Conservation (phyloP, 495 filamentous ascomycete species). For the Hyaloscypha hepaticicola region DNA sequence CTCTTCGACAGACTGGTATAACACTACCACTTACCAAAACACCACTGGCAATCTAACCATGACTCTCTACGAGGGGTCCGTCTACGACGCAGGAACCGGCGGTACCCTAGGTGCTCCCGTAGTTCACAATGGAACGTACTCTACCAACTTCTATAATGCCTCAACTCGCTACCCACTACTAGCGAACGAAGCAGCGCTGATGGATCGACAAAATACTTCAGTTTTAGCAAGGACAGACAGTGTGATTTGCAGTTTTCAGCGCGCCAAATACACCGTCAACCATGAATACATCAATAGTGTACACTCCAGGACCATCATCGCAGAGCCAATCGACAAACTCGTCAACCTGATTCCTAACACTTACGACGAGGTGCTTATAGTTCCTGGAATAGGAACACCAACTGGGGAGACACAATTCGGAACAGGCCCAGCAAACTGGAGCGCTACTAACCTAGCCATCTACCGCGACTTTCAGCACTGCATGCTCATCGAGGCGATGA, state of each 20-base stretch:
- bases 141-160: slow-evolving; percentile 13
- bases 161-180: slow-evolving; percentile 14
- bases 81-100: slow-evolving; percentile 1
- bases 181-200: not conserved
- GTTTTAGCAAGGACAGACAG: slow-evolving; percentile 3
- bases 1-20: slow-evolving; percentile 4
- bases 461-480: slow-evolving; percentile 16
- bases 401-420: not conserved
- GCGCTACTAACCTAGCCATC: not conserved
- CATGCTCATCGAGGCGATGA: slow-evolving; percentile 16
- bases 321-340: slow-evolving; percentile 22
- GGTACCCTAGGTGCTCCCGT: not conserved
- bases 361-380: slow-evolving; percentile 9
- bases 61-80: slow-evolving; percentile 7
- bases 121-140: slow-evolving; percentile 17
- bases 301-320: slow-evolving; percentile 8
- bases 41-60: not conserved
- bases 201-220: not conserved
- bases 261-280: slow-evolving; percentile 19
- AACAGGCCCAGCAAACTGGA: slow-evolving; percentile 23
- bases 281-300: slow-evolving; percentile 19
- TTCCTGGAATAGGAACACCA: slow-evolving; percentile 4
- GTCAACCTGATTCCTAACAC: slow-evolving; percentile 11
- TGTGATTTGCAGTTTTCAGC: slow-evolving; percentile 10
- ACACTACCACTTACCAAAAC: not conserved